phyloP scores from a whole-genome alignment of 441 rosid genomes.

The Erysimum pusillum region DNA sequence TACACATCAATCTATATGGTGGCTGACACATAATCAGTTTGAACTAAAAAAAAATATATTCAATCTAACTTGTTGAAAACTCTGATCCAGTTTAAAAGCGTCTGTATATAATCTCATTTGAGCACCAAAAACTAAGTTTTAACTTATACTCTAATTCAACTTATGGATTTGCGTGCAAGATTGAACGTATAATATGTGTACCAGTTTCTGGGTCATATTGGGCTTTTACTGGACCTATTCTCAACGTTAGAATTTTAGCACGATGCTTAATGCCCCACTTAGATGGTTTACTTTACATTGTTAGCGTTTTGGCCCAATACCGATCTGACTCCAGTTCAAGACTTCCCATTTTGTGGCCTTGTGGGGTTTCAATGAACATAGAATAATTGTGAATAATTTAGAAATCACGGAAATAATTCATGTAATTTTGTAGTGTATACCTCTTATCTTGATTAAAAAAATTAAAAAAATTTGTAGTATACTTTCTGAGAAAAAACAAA shows the following conservation, averaged over 20 bases:
- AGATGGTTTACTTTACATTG: too few species aligned
- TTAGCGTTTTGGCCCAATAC: neutral
- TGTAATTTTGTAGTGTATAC: slow-evolving; percentile 9
- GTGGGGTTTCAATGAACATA: too few species aligned
- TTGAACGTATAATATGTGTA: neutral
- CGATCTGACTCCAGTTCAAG: neutral
- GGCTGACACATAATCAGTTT: neutral
- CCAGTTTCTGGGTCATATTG: slow-evolving; percentile 4
- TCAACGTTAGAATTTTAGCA: neutral
- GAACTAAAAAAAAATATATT: neutral
- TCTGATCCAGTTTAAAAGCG: neutral
- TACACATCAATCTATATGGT: neutral
- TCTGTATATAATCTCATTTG: too few species aligned
- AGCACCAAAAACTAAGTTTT: too few species aligned
- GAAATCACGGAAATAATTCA: slow-evolving; percentile 17
- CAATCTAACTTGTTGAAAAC: neutral
- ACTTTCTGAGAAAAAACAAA: neutral
- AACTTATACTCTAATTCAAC: too few species aligned
- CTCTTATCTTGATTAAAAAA: neutral
- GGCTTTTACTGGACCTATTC: neutral
- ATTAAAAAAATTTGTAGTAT: slow-evolving; percentile 5
- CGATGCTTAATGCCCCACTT: neutral
- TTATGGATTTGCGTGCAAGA: neutral
- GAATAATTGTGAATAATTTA: neutral
- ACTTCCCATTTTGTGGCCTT: neutral